Evolutionary conservation across 805 yeast species (phyloP).

Genomic region (Teunomyces funiuensis): DNA sequence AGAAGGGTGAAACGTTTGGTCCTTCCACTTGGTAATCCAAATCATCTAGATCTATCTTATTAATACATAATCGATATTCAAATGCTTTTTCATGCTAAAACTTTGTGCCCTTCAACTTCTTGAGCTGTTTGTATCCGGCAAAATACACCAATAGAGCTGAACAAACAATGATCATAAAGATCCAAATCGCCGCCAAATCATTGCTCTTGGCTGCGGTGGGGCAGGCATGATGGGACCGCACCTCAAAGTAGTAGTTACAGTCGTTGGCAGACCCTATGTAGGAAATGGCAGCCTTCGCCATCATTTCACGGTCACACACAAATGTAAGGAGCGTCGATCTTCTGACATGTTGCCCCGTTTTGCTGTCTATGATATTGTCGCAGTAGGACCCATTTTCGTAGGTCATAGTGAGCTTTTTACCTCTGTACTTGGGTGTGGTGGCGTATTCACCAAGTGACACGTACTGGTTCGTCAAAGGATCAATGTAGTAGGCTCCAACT

Average conservation of each 20-base stretch:
- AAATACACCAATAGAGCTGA: conserved; percentile 38
- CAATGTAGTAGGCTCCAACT: conserved; percentile 45
- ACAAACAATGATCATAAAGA: conserved; percentile 53
- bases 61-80: neutral
- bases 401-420: conserved; percentile 66
- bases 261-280: conserved; percentile 72
- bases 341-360: conserved; percentile 46
- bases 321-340: conserved; percentile 70
- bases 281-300: conserved; percentile 61
- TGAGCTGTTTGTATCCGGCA: conserved; percentile 32
- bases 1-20: conserved; percentile 14
- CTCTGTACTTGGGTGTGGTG: conserved; percentile 64
- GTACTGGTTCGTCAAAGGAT: conserved; percentile 34
- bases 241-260: conserved; percentile 82
- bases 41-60: neutral
- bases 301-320: conserved; percentile 75
- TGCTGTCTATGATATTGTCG: conserved; percentile 34
- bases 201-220: conserved; percentile 71
- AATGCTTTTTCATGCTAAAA: conserved; percentile 1
- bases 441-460: conserved; percentile 52
- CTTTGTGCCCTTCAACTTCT: neutral
- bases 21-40: conserved; percentile 13
- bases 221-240: conserved; percentile 82
- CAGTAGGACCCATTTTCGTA: conserved; percentile 71
- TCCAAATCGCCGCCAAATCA: conserved; percentile 63